Base-by-base conservation (phyloP, 2,329 filamentous ascomycete genomes). In the Phaeosphaeriaceae sp. region DNA sequence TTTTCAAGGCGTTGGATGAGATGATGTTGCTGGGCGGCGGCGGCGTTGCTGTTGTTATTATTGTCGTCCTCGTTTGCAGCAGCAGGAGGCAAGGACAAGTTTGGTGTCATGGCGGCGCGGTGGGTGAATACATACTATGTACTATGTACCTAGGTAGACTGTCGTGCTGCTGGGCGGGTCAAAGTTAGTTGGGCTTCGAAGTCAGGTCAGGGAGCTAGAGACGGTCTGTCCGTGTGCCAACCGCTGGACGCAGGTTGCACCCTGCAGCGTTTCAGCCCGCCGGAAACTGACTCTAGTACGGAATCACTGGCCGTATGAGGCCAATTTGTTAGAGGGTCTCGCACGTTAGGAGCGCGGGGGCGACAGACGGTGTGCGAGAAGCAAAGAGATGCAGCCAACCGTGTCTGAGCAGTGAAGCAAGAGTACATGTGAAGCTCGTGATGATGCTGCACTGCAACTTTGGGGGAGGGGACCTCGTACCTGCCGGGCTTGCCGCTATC, bases 201-300 rank as follows among this genome's bases (percentile, higher is more conserved):
- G n/a, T n/a, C n/a, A 50, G 54, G 38, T 50, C 50, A 57, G 52
- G 57, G 54, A 54, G 58, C n/a, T n/a, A n/a, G n/a, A n/a, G n/a
- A n/a, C n/a, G n/a, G n/a, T n/a, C n/a, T 48, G 58, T 56, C 48
- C 51, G 56, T 60, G 61, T 60, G 21, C 50, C 54, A 60, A 51
- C 48, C 44, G 50, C 48, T 52, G 53, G 56, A 59, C 65, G 63
- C 63, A 61, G 55, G 50, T 54, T 46, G 67, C 61, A 58, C 68
- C 67, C 54, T 69, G 66, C 58, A 58, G 57, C 51, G 68, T 71
- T 71, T 71, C 68, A 71, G 68, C 58, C n/a, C 50, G 55, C 46
- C 62, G 60, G 58, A 49, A 52, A 58, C 58, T 48, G 48, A 54
- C 48, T 45, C 43, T 54, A 34, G 42, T 43, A 44, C 53, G 46